These are phyloP conservation scores for Fraxinus sp. DNA, from an alignment of 305 asterid species.

Conservation along the genomic window DNA sequence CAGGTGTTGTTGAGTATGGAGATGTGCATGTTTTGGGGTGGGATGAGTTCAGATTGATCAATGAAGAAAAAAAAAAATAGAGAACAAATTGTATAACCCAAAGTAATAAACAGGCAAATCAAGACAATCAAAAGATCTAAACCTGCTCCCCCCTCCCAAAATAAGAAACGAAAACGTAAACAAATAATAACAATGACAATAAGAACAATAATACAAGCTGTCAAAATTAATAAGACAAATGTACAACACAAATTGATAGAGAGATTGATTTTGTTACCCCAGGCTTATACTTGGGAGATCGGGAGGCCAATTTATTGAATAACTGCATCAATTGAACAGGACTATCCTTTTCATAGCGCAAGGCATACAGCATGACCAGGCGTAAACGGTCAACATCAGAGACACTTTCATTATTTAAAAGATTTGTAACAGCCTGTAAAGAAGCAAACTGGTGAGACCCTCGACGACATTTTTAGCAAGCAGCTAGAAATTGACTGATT, in stretches of 20 bases:
- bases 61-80: background rate
- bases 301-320: conserved; percentile 89
- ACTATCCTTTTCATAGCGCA: conserved; percentile 97
- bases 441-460: conserved; percentile 12
- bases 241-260: background rate
- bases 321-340: conserved; percentile 98
- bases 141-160: background rate
- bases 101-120: conserved; percentile 4
- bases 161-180: background rate
- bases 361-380: conserved; percentile 88
- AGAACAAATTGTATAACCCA: background rate
- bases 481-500: background rate
- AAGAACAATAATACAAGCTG: background rate
- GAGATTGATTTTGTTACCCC: conserved; percentile 57
- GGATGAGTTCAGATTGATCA: conserved; percentile 4
- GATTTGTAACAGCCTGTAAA: conserved; percentile 88
- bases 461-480: background rate
- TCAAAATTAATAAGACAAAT: background rate
- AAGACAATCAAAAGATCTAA: conserved; percentile 7
- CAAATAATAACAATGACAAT: background rate
- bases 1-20: background rate
- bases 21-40: background rate
- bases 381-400: conserved; percentile 93
- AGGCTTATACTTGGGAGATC: conserved; percentile 92
- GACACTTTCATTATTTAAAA: conserved; percentile 67